Evolutionary conservation across 257 asterid species (phyloP).

Genomic region (Plantago major): DNA sequence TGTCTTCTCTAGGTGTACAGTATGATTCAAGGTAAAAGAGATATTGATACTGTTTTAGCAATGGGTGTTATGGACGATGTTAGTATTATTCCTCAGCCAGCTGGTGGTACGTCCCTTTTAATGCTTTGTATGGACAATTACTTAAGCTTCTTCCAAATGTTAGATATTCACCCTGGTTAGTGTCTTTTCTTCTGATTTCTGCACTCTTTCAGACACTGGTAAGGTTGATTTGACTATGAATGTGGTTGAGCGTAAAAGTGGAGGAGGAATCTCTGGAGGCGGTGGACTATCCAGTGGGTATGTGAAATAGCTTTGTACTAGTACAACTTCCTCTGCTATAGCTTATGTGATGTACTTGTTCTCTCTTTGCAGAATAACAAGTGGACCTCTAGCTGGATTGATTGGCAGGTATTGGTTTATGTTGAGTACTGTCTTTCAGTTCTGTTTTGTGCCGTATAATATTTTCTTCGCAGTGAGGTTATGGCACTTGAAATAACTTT

Average conservation of each 20-base stretch:
- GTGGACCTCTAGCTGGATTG: slow-evolving; percentile 96
- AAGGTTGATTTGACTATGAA: slow-evolving; percentile 93
- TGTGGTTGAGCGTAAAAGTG: slow-evolving; percentile 89
- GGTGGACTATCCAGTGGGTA: slow-evolving; percentile 99
- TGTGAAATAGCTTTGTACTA: slow-evolving; percentile 35
- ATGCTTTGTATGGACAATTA: slow-evolving; percentile 19
- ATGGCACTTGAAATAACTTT: too few species aligned
- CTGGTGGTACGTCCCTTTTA: slow-evolving; percentile 64
- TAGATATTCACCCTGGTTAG: slow-evolving; percentile 6
- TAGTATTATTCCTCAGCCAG: slow-evolving; percentile 95
- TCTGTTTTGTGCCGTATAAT: background rate
- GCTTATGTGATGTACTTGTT: slow-evolving; percentile 13
- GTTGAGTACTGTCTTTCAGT: background rate
- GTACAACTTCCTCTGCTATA: background rate
- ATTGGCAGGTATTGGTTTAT: slow-evolving; percentile 72
- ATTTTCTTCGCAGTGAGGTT: background rate
- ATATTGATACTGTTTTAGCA: slow-evolving; percentile 84
- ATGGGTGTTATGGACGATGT: slow-evolving; percentile 98
- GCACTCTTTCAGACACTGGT: slow-evolving; percentile 53
- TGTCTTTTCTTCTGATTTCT: slow-evolving; percentile 14
- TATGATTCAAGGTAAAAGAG: slow-evolving; percentile 98
- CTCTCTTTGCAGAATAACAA: slow-evolving; percentile 66
- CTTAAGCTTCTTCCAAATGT: slow-evolving; percentile 16
- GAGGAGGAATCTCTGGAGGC: slow-evolving; percentile 91
- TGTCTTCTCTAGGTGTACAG: slow-evolving; percentile 68